Evolutionary conservation across 495 filamentous ascomycete species (phyloP), one percentile per base, ranked within the genome.

Genomic region (Penicillium egyptiacum): DNA sequence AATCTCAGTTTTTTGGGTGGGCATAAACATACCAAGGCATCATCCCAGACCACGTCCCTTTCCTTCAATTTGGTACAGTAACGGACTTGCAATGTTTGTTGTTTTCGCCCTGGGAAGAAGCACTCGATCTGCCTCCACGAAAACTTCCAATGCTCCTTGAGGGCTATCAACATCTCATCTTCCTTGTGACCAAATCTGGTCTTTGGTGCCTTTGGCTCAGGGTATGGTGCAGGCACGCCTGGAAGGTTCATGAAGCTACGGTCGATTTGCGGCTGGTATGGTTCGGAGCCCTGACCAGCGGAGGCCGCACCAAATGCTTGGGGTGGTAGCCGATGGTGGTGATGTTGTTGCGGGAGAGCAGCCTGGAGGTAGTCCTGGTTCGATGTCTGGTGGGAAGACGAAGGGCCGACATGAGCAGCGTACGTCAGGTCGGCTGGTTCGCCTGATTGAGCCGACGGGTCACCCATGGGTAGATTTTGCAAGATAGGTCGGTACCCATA

Each of bases 111-210:
- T 8, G 92, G 92, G 63, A 96, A 96, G 73, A 93, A 96, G 64
- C 95, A 91, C 53, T 89, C 88, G 61, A 96, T 96, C 79, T 96
- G 91, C 68, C 94, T 95, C 92, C 92, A 96, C 9, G 92, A 91
- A 62, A 96, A 80, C 61, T 88, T 88, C 69, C 92, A 93, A 58
- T 92, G 90, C 73, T 96, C 92, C 70, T 96, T 96, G 50, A 96
- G 75, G 56, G 93, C 89, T 19, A 96, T 84, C 39, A 96, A 75
- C 48, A 93, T 75, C 48, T 84, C 82, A 70, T 96, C 92, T 66
- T 55, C 53, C n/a, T 19, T 26, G 8, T n/a, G 23, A 11, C 50
- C 50, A 17, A 53, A 53, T 23, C 39, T 42, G 26, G 50, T 53
- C 39, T 53, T 53, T 16, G 35, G 14, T 10, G 11, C 35, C 12